These are phyloP conservation scores for Magnolia changhungtana DNA, from an alignment of 164 flowering plant genomes.

Conservation along the genomic window DNA sequence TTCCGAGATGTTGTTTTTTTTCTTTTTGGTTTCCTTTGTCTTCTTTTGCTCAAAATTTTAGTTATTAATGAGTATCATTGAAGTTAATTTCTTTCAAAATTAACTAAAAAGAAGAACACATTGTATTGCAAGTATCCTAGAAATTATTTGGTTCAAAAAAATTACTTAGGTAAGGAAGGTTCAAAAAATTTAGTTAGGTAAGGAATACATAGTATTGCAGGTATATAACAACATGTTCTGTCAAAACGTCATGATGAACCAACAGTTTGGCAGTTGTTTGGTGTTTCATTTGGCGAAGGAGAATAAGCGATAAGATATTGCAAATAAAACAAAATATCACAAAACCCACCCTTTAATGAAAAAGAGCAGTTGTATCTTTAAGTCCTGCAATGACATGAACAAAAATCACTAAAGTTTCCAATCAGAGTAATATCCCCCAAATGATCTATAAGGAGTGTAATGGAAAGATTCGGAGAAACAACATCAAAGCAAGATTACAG, in stretches of 20 bases:
- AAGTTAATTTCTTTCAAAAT: too few relatives aligned
- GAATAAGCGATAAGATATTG: background rate
- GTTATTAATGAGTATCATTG: too few relatives aligned
- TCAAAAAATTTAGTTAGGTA: too few relatives aligned
- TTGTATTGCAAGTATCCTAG: too few relatives aligned
- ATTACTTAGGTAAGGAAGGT: too few relatives aligned
- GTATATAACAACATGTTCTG: background rate
- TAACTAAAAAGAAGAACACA: too few relatives aligned
- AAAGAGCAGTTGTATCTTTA: background rate
- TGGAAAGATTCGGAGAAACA: background rate
- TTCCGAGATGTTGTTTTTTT: too few relatives aligned
- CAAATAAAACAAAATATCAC: background rate
- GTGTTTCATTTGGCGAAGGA: background rate
- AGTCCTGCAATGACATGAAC: background rate
- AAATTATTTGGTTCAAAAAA: too few relatives aligned
- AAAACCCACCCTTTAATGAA: background rate
- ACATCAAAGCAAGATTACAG: background rate
- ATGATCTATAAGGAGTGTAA: background rate
- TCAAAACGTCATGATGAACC: background rate
- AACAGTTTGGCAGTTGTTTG: background rate
- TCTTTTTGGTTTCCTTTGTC: too few relatives aligned
- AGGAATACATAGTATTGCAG: background rate
- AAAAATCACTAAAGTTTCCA: background rate
- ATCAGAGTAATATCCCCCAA: background rate
- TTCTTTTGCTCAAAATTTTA: too few relatives aligned